Base-by-base conservation (phyloP, 2,329 filamentous ascomycete genomes). In the Botrytis hyacinthi region DNA sequence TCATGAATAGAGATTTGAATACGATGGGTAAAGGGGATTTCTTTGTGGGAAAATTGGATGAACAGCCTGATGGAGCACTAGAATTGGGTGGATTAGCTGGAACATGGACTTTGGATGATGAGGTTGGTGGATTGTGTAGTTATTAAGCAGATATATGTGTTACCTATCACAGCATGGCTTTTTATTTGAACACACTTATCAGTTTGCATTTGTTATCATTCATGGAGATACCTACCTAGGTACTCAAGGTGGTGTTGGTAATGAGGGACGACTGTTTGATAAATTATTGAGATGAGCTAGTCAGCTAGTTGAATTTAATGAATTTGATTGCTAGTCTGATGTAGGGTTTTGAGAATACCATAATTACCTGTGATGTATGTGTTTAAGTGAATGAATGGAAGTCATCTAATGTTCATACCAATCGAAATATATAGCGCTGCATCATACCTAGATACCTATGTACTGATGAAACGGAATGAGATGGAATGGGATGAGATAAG, bases 41-140 rank as follows among this genome's bases (percentile, higher is more conserved):
- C 80, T 89, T 90, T 81, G 78, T 88, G 5, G 87, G 86, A 7
- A 89, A 89, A 80, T 80, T 84, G 0, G 84, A 87, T 66, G 82
- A 84, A 67, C 80, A 44, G 16, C 75, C 62, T 76, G 80, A 75
- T 79, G 81, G 48, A 74, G 85, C 80, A 70, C 74, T 87, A 1
- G 84, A 86, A 74, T 83, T 90, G 35, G 84, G 84, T 72, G 95
- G 95, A 0, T 84, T 98, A 70, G 94, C 94, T 9, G 93, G 93
- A 3, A 91, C 90, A 0, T 98, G 95, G 95, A 92, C 90, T n/a
- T 91, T 96, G 80, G 93, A 97, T 79, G 93, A 97, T 73, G 88
- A 89, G 75, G 90, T 90, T 70, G 94, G 89, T 8, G 89, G 89
- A 1, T 70, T 82, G 37, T 82, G 81, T 73, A 78, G 80, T 71